Base-by-base conservation (phyloP, 139 green algal species). In the Picochlorum sp. region DNA sequence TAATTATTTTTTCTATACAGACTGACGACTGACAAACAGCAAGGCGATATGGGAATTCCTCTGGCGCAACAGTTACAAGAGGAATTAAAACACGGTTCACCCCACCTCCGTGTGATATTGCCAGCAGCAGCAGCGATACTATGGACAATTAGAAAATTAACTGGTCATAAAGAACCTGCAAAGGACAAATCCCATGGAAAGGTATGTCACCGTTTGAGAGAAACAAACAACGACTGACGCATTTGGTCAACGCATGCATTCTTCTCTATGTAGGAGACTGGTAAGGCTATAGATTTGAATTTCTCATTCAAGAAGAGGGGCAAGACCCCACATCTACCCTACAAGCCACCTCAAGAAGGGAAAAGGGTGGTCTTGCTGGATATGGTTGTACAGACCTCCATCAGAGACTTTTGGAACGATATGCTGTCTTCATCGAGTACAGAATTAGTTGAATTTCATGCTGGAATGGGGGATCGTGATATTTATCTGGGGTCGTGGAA, bases 361-460 rank as follows among this genome's bases (percentile, higher is more conserved):
- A 54, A 23, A 49, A 49, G 24, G 49, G 47, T 38, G 7, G n/a
- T 49, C 4, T 51, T 75, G 45, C 51, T 75, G 15, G 60, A 69
- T 49, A 56, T 59, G 16, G 50, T 45, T 24, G 10, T 75, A 23
- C 45, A 57, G 6, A 26, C 54, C 6, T 34, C 57, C 15, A 28
- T 72, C 4, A 16, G 23, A 7, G 49, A 60, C 4, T 30, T 71
- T 15, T 75, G 69, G 69, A 62, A 49, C 11, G 38, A 66, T 28
- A 37, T 71, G 10, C 65, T 75, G 26, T 44, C 45, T 28, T 30
- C 15, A 20, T 9, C 24, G 6, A 51, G 30, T 26, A 20, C 2
- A n/a, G 24, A 66, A 30, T 45, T 75, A 18, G 52, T 26, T 4
- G 54, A 60, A 37, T 75, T 75, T 41, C 69, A 75, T 54, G 16